Evolutionary conservation across 306 rosid species (phyloP), one percentile per base, ranked within the genome.

Genomic region (Cucurbita ficifolia): DNA sequence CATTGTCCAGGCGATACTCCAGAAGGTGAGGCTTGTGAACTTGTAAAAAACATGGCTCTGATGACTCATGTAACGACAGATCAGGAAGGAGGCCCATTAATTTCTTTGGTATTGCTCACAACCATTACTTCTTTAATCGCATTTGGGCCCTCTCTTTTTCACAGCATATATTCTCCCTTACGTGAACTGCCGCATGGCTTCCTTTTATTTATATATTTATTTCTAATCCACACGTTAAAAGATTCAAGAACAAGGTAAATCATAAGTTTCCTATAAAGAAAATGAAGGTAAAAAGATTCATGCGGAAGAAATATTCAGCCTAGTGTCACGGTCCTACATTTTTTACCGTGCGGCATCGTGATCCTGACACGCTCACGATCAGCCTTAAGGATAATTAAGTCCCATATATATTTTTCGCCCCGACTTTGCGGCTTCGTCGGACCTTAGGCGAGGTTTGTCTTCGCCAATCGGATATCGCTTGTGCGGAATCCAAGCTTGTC

Each of bases 61-160:
- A 90, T 93, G 98, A 87, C 98, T 77, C 98, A 90, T 77, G 98
- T 93, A 63, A 93, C 98, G 39, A 93, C 96, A 39, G 97, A 93
- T 84, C 96, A 90, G 74, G 97, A 88, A 82, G 93, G 90, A 64
- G 85, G 73, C 39, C 96, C 96, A 33, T 73, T 92, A 76, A 86
- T 88, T 71, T 81, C 93, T 72, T 57, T 92, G 85, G 96, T 92
- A 83, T 63, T 11, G 76, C 52, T 33, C 70, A 55, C 24, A 19
- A 38, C 35, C 73, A 14, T 24, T 5, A 13, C 18, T 65, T 65
- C n/a, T 12, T 13, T 62, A 17, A 39, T 46, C 54, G 0, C 57
- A 24, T 46, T 43, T 46, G 11, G 21, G 56, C 16, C 42, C 40
- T 68, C 53, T 24, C 2, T 10, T 65, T 68, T 68, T 68, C 12